Evolutionary conservation across 805 yeast species (phyloP).

Genomic region (Suhomyces prunicola): DNA sequence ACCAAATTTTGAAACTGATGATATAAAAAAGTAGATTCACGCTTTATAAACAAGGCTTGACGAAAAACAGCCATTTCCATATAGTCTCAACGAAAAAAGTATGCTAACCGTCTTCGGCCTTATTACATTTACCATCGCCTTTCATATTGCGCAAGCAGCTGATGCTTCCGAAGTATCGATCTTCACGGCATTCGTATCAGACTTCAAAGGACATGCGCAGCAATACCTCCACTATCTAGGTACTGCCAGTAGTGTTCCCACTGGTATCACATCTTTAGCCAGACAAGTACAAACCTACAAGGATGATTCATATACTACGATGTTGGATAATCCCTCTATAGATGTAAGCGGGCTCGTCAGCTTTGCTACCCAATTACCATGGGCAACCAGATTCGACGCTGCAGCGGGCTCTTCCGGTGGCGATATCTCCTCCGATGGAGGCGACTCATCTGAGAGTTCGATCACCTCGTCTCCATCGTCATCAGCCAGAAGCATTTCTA

Average conservation of each 20-base stretch:
- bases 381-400: slow-evolving; percentile 28
- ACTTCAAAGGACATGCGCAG: slow-evolving; percentile 26
- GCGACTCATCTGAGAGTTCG: slow-evolving; percentile 1
- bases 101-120: background rate
- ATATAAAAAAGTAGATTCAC: background rate
- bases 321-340: slow-evolving; percentile 25
- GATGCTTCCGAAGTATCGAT: slow-evolving; percentile 19
- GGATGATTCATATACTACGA: slow-evolving; percentile 44
- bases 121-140: slow-evolving; percentile 10
- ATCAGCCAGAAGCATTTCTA: slow-evolving; percentile 3
- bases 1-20: background rate
- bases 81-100: background rate
- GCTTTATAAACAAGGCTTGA: background rate
- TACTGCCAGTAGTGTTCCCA: slow-evolving; percentile 23
- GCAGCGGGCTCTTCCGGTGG: slow-evolving; percentile 2
- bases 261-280: slow-evolving; percentile 30
- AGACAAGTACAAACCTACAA: slow-evolving; percentile 35
- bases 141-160: slow-evolving; percentile 15
- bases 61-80: background rate
- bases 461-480: background rate
- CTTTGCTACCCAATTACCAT: slow-evolving; percentile 37
- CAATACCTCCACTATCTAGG: slow-evolving; percentile 32
- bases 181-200: slow-evolving; percentile 36
- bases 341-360: slow-evolving; percentile 22
- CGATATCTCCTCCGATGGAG: slow-evolving; percentile 6